Evolutionary conservation across 2,329 filamentous ascomycete species (phyloP).

Genomic region (Aureobasidium pullulans): DNA sequence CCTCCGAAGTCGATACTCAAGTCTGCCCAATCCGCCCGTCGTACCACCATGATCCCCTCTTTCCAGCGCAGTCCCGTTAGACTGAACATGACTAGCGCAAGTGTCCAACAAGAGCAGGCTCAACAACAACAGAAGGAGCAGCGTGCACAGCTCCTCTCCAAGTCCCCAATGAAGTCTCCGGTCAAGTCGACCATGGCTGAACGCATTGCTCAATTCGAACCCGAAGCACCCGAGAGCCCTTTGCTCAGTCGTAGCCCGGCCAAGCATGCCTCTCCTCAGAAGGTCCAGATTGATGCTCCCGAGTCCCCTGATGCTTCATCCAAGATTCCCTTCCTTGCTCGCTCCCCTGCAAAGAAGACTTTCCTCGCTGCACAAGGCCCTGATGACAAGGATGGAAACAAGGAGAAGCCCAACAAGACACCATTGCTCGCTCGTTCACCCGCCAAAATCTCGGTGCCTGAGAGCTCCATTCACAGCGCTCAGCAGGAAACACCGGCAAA

Average conservation of each 20-base stretch:
- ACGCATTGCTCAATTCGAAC: constrained; percentile 6
- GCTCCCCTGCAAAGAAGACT: constrained; percentile 24
- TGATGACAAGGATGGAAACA: neutral
- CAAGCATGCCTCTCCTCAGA: constrained; percentile 18
- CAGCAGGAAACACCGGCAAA: constrained; percentile 26
- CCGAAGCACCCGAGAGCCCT: constrained; percentile 17
- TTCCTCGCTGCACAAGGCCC: neutral
- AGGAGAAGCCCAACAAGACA: constrained; percentile 9
- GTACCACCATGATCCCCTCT: constrained; percentile 23
- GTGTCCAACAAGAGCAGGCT: constrained; percentile 6
- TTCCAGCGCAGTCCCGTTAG: constrained; percentile 22
- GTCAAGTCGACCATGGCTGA: constrained; percentile 15
- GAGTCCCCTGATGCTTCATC: constrained; percentile 16
- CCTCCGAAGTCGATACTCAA: constrained; percentile 26
- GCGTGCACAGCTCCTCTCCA: constrained; percentile 2
- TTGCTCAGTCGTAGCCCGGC: constrained; percentile 24
- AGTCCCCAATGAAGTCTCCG: constrained; percentile 16
- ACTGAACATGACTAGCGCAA: constrained; percentile 9
- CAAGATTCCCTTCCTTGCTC: constrained; percentile 25
- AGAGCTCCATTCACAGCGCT: constrained; percentile 16
- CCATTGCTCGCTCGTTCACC: constrained; percentile 17
- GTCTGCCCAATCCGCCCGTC: constrained; percentile 26
- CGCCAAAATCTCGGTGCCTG: constrained; percentile 10
- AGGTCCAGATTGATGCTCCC: neutral
- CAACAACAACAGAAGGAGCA: neutral